A percentile compares a stretch with the other conserved stretches of the same genome.
Evolutionary conservation across 805 yeast genomes (phyloP).

Genomic region (Starmerella sp.): DNA sequence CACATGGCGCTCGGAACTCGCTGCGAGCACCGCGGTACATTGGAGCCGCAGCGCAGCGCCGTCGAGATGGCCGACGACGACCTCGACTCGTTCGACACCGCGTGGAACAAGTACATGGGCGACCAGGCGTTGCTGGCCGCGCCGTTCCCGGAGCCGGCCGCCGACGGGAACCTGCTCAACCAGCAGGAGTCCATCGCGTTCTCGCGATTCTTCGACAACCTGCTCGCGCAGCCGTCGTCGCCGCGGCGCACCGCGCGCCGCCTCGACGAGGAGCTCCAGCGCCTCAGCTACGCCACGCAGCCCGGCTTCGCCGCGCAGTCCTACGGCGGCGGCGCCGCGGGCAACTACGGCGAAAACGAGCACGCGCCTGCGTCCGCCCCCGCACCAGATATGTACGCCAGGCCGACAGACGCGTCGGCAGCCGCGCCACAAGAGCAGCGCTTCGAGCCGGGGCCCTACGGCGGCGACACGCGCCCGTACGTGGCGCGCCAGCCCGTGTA

Average conservation of each 20-base stretch:
- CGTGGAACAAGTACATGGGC: conserved; percentile 5
- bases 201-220: conserved; percentile 19
- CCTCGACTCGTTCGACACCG: neutral
- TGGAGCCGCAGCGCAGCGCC: neutral
- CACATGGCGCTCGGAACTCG: neutral
- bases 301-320: neutral
- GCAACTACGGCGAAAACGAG: neutral
- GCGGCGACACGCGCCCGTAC: neutral
- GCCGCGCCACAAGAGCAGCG: too few relatives aligned
- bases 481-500: neutral
- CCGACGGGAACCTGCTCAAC: conserved; percentile 14
- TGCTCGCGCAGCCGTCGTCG: conserved; percentile 18
- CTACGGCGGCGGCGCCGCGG: neutral
- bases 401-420: too few relatives aligned
- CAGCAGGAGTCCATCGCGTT: conserved; percentile 21
- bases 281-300: conserved; percentile 3
- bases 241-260: conserved; percentile 9
- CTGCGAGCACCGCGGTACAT: neutral
- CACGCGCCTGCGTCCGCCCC: neutral
- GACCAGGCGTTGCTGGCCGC: conserved; percentile 3
- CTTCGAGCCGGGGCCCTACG: too few relatives aligned
- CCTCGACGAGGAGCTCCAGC: conserved; percentile 17
- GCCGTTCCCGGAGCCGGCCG: neutral
- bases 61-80: conserved; percentile 3
- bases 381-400: too few relatives aligned